phyloP scores from a whole-genome alignment of 2,329 filamentous ascomycete genomes.

The Beauveria bassiana region DNA sequence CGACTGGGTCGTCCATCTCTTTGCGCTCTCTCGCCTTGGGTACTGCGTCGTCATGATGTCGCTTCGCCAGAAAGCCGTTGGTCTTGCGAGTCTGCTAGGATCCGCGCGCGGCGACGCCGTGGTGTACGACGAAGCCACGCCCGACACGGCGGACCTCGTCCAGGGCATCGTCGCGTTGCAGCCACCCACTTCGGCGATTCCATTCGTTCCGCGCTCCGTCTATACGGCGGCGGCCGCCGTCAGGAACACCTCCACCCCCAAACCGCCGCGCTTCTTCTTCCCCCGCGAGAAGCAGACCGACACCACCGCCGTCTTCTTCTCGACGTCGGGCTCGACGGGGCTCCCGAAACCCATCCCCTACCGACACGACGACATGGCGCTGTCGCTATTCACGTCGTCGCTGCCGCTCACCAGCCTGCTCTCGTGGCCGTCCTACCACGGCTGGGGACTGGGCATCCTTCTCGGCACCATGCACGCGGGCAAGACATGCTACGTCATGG shows the following conservation, averaged over 20 bases:
- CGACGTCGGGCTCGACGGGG: conserved; percentile 7
- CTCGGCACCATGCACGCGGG: not conserved
- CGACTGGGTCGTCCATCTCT: conserved; percentile 44
- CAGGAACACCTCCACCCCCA: not conserved
- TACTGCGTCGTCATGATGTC: conserved; percentile 37
- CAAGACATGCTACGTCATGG: not conserved
- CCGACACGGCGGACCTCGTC: not conserved
- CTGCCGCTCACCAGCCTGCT: not conserved
- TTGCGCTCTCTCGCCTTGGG: conserved; percentile 47
- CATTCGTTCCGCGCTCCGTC: not conserved
- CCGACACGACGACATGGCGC: not conserved
- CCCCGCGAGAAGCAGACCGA: not conserved
- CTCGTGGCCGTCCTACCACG: conserved; percentile 6
- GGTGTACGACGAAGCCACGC: conserved; percentile 15
- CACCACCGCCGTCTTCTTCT: not conserved
- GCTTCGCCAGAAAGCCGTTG: conserved; percentile 25
- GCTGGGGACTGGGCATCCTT: not conserved
- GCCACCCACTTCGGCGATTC: not conserved
- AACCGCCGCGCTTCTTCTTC: not conserved
- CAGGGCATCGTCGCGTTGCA: not conserved
- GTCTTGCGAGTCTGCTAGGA: conserved; percentile 23
- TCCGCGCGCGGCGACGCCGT: conserved; percentile 20
- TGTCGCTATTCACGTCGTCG: not conserved
- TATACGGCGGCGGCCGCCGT: not conserved
- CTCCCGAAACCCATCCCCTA: conserved; percentile 2